Base-by-base conservation (phyloP, 1,284 basidiomycete genomes). In the Coriolopsis trogii region DNA sequence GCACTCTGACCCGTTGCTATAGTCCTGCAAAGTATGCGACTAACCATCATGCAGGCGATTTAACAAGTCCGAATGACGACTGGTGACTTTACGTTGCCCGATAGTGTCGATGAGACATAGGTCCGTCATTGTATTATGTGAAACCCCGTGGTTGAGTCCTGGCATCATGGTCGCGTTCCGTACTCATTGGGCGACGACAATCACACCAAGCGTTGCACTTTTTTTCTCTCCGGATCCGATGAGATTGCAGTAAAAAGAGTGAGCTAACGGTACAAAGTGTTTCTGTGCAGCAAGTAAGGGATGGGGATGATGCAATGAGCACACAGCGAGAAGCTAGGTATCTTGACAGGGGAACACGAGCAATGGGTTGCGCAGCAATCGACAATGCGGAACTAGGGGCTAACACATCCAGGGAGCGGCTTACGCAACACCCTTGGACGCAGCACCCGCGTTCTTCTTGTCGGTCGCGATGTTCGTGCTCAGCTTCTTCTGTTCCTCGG, bases 391-490 rank as follows among this genome's bases (percentile, higher is more conserved):
- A 16, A n/a, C 1, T 1, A 1, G 18, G 25, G n/a, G n/a, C n/a
- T n/a, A n/a, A n/a, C n/a, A n/a, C 24, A 9, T 31, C 6, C 37
- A 34, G 16, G 29, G 33, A 16, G 10, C 26, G 9, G 23, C 34
- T 53, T 53, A 59, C 13, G 49, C 57, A 16, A 71, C 72, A 48
- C 68, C 66, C 57, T 70, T 51, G 39, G 72, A 73, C 8, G 69
- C 43, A 43, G 59, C 24, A 34, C 74, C 73, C 20, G 69, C 72
- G 58, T 58, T 69, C 43, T 60, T 59, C 47, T 47, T 51, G 59
- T 76, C 72, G 25, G 68, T 70, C 15, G 67, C 65, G 55, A 74
- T 71, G 64, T 75, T 73, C 42, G 59, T 74, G 37, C 29, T 65
- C 16, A 74, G 63, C 62, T 75, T 75, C 37, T 31, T 50, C 70